Evolutionary conservation across 192 early-diverging fungal genomes (phyloP).

Genomic region (Dimargaris cristalligena): DNA sequence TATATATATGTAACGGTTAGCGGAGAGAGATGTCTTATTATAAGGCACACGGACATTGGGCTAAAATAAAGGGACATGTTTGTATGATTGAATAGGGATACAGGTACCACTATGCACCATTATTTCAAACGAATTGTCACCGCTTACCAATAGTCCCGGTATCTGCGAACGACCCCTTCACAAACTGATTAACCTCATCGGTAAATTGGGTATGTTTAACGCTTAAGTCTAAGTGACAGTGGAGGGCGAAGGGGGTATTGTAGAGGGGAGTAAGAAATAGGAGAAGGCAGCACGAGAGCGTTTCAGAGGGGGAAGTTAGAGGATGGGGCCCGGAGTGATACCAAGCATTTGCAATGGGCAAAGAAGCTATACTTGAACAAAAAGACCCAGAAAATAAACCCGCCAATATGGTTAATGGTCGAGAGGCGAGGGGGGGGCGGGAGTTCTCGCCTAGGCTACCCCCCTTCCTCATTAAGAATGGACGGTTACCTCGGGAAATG

Average conservation of each 20-base stretch:
- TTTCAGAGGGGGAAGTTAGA: neutral
- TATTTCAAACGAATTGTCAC: neutral
- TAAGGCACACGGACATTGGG: slow-evolving; percentile 12
- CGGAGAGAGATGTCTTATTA: slow-evolving; percentile 14
- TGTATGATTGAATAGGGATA: slow-evolving; percentile 12
- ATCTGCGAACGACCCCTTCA: neutral
- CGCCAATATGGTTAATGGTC: neutral
- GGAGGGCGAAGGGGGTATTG: neutral
- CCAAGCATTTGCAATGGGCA: slow-evolving; percentile 12
- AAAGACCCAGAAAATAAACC: neutral
- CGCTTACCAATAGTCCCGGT: neutral
- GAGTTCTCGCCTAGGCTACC: no score
- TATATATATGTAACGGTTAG: neutral
- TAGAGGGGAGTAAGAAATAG: neutral
- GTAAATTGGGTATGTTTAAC: slow-evolving; percentile 2
- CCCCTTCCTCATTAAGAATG: neutral
- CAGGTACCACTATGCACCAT: slow-evolving; percentile 13
- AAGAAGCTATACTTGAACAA: slow-evolving; percentile 13
- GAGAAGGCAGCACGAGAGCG: neutral
- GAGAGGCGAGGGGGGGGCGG: neutral
- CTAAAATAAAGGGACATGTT: slow-evolving; percentile 17
- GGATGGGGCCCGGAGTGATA: no score
- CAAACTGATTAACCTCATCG: neutral
- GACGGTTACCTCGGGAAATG: neutral
- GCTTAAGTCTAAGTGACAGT: slow-evolving; percentile 1